Conservation (phyloP, 495 filamentous ascomycete genomes). For the Aspergillus funiculosus region DNA sequence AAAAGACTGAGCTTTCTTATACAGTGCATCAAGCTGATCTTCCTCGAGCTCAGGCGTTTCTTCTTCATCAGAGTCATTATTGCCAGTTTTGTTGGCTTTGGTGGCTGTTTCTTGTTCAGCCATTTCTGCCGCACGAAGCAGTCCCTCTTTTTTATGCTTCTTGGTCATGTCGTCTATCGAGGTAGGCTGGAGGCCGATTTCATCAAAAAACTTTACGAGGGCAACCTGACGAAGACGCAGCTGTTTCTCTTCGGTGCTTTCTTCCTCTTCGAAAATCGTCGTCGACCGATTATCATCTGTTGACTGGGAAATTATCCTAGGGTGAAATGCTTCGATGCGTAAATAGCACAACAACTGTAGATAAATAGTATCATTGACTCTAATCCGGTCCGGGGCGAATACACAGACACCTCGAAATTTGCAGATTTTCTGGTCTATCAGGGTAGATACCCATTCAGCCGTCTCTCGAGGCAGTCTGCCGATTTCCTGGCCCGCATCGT, state of each 20-base stretch:
- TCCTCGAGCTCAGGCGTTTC: conserved; percentile 89
- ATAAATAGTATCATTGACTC: conserved; percentile 89
- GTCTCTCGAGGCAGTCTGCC: conserved; percentile 84
- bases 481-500: conserved; percentile 69
- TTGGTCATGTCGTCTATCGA: conserved; percentile 67
- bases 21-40: conserved; percentile 88
- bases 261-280: conserved; percentile 71
- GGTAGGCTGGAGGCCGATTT: conserved; percentile 75
- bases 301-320: conserved; percentile 48
- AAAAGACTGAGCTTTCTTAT: conserved; percentile 94
- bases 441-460: conserved; percentile 87
- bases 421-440: conserved; percentile 90
- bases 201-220: conserved; percentile 81
- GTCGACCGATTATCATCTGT: conserved; percentile 65
- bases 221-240: conserved; percentile 82
- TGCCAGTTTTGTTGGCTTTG: conserved; percentile 43
- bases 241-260: conserved; percentile 77
- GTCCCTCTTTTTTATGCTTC: conserved; percentile 70
- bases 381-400: conserved; percentile 76
- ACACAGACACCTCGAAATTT: conserved; percentile 83
- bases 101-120: conserved; percentile 72
- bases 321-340: conserved; percentile 65
- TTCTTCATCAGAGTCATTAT: conserved; percentile 59
- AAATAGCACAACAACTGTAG: conserved; percentile 79
- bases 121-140: conserved; percentile 80